Conservation (phyloP, 306 rosid genomes). For the Vachellia collinsii region DNA sequence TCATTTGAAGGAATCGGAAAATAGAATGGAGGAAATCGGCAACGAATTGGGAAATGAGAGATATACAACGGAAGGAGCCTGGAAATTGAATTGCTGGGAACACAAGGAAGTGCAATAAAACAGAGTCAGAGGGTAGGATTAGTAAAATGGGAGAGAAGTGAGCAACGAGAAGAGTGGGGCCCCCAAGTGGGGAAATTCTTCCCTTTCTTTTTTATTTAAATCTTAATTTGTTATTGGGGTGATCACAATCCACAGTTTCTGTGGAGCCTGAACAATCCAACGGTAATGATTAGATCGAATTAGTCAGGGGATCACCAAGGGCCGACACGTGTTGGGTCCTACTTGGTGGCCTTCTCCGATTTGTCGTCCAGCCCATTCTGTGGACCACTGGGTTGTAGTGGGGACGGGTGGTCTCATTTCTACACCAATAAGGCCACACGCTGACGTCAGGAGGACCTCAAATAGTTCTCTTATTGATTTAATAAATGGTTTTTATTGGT, state of each 20-base stretch:
- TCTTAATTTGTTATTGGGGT: background rate
- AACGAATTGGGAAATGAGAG: background rate
- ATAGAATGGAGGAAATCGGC: background rate
- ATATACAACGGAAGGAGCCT: background rate
- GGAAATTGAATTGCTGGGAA: background rate
- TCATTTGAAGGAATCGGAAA: conserved; percentile 13
- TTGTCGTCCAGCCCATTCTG: conserved; percentile 18
- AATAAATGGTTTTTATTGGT: conserved; percentile 35
- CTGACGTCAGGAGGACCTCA: conserved; percentile 32
- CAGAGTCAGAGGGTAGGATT: conserved; percentile 11
- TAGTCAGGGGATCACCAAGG: background rate
- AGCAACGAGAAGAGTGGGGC: background rate
- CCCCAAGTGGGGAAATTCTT: background rate
- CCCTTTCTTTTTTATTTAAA: background rate
- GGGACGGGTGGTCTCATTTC: conserved; percentile 22
- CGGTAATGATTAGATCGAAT: conserved; percentile 22
- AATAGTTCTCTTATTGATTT: conserved; percentile 19
- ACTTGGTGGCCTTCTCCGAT: background rate
- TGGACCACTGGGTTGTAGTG: conserved; percentile 33
- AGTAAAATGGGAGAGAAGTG: background rate
- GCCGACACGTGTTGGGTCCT: conserved; percentile 26
- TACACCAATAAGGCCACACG: conserved; percentile 13
- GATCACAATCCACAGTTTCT: background rate
- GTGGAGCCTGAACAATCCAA: background rate
- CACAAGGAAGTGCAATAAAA: conserved; percentile 22